Base-by-base conservation (phyloP, 768 basidiomycete species). In the Trichaptum fuscoviolaceum region DNA sequence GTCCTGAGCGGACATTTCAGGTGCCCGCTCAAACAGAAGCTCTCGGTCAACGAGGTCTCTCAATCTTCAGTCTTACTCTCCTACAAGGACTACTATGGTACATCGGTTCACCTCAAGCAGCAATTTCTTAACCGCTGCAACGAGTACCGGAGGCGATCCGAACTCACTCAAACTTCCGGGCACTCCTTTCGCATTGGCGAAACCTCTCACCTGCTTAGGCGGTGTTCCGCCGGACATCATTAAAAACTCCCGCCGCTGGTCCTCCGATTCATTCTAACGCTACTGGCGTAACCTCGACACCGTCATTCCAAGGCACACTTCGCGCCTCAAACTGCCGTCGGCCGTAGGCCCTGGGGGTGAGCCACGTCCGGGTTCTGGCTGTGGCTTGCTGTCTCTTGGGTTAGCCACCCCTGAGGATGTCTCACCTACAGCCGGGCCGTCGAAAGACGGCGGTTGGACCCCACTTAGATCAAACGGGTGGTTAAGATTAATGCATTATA, bases 11-110 rank as follows among this genome's bases (percentile, higher is more conserved):
- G n/a, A n/a, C n/a, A n/a, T n/a, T n/a, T n/a, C n/a, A n/a, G n/a
- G n/a, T n/a, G n/a, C n/a, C n/a, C n/a, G n/a, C 23, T 73, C 1
- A 6, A 65, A 1, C 68, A 69, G 20, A 72, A 73, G 25, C n/a
- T 72, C 0, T 10, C 10, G 3, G 7, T 72, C 10, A 73, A 71
- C 42, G 34, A 60, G 2, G 69, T 70, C 0, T 4, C 1, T 68
- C 61, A 62, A 58, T 15, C 0, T 63, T 59, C 27, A 63, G 58
- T 42, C 58, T 42, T 61, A 2, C 24, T 61, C 15, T 6, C 59
- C 15, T 61, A 5, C 30, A 3, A 15, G 15, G 24, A 25, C 25
- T 20, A 12, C 4, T 17, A 25, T 9, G 42, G 42, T 3, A 2
- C 20, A 2, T 5, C 42, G 6, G 20, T 52, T 2, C 30, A 7